Conservation (phyloP, 495 filamentous ascomycete genomes). For the Penicillium salamii region DNA sequence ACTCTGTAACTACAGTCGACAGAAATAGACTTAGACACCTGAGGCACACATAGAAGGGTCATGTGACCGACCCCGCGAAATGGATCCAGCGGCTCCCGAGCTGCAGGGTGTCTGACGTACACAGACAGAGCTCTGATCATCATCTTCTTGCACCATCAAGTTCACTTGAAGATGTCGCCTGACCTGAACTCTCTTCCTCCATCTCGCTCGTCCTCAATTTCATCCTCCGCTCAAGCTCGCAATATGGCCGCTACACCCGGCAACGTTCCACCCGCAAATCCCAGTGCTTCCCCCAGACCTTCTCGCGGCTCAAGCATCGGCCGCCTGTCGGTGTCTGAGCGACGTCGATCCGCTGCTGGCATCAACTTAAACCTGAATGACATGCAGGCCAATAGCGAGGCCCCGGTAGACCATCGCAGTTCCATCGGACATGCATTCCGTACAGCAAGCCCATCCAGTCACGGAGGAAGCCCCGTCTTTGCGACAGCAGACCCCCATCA, state of each 20-base stretch:
- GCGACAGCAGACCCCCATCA: slow-evolving; percentile 60
- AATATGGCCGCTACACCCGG: slow-evolving; percentile 24
- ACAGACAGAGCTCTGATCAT: slow-evolving; percentile 7
- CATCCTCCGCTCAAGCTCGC: slow-evolving; percentile 32
- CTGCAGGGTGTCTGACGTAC: not conserved
- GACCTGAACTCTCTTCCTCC: slow-evolving; percentile 75
- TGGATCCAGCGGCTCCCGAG: not conserved
- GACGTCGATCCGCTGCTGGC: slow-evolving; percentile 61
- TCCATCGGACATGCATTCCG: slow-evolving; percentile 46
- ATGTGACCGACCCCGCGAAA: slow-evolving; percentile 6
- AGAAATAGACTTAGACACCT: not conserved
- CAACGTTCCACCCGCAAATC: slow-evolving; percentile 25
- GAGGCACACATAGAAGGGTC: not conserved
- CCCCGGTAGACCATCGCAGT: slow-evolving; percentile 40
- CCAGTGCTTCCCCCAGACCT: slow-evolving; percentile 46
- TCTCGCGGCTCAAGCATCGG: slow-evolving; percentile 52
- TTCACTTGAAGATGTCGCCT: slow-evolving; percentile 52
- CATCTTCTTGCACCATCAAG: not conserved
- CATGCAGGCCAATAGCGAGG: slow-evolving; percentile 41
- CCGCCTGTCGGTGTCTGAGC: slow-evolving; percentile 46
- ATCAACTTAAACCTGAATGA: slow-evolving; percentile 76
- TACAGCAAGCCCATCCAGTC: slow-evolving; percentile 54
- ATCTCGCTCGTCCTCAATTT: slow-evolving; percentile 52
- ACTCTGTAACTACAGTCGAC: not conserved
- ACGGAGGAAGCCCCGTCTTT: slow-evolving; percentile 57